Percentiles rank a stretch among this genome's conserved stretches.
Evolutionary conservation across 306 rosid species (phyloP).

Genomic region (Prunus armeniaca): DNA sequence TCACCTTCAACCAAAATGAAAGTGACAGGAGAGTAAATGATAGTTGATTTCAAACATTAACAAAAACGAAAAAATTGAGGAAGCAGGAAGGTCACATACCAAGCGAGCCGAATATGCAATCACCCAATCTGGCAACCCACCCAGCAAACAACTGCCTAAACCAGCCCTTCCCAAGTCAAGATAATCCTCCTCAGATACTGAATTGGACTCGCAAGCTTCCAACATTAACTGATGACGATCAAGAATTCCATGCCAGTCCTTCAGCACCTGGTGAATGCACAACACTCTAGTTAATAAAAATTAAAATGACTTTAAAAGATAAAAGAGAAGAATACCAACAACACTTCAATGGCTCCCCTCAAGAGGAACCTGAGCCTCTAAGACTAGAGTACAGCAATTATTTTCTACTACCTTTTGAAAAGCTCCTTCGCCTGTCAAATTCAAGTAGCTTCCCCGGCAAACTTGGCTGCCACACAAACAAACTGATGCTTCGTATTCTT

Average conservation of each 20-base stretch:
- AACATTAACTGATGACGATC: constrained; percentile 82
- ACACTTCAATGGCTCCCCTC: not conserved
- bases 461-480: constrained; percentile 99
- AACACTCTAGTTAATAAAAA: constrained; percentile 28
- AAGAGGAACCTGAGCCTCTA: not conserved
- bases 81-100: constrained; percentile 45
- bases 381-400: not conserved
- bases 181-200: constrained; percentile 85
- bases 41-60: not conserved
- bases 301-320: not conserved
- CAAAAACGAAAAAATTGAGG: not conserved
- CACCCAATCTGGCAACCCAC: constrained; percentile 95
- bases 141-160: constrained; percentile 95
- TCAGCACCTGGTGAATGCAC: constrained; percentile 59
- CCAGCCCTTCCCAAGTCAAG: constrained; percentile 94
- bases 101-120: constrained; percentile 95
- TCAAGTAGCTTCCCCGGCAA: constrained; percentile 96
- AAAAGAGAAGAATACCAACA: constrained; percentile 8
- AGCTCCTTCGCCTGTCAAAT: constrained; percentile 97
- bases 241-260: constrained; percentile 90
- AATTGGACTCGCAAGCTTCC: constrained; percentile 85
- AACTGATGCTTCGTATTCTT: constrained; percentile 96
- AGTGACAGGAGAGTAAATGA: constrained; percentile 25
- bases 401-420: constrained; percentile 61
- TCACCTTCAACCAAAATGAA: constrained; percentile 58